phyloP scores from a whole-genome alignment of 179 eudicot species.

The Drosera spatulata region DNA sequence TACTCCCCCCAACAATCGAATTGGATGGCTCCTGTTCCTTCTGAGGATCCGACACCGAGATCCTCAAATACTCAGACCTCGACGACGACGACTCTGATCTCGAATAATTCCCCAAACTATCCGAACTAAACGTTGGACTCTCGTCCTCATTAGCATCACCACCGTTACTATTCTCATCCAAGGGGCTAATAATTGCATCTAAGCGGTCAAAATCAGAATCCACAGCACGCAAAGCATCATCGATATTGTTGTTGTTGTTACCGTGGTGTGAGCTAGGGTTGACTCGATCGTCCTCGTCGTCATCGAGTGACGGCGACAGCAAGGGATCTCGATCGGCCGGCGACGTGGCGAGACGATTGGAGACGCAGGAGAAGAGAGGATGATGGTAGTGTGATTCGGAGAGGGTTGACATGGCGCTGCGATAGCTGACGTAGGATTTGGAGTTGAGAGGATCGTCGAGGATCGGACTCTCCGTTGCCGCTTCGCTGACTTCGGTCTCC shows the following conservation, averaged over 20 bases:
- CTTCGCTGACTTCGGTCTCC: conserved; percentile 18
- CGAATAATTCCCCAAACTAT: conserved; percentile 4
- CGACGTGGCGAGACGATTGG: conserved; percentile 22
- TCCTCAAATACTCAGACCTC: conserved; percentile 38
- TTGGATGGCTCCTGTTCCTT: conserved; percentile 60
- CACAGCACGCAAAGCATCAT: conserved; percentile 16
- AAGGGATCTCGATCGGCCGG: conserved; percentile 13
- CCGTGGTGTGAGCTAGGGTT: conserved; percentile 8
- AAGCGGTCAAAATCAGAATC: conserved; percentile 21
- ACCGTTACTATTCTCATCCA: conserved; percentile 11
- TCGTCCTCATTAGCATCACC: conserved; percentile 23
- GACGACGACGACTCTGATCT: conserved; percentile 19
- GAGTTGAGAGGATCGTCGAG: conserved; percentile 31
- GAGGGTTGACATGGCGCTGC: conserved; percentile 41
- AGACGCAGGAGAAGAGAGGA: conserved; percentile 23
- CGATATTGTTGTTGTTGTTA: conserved; percentile 4
- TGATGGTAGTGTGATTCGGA: conserved; percentile 30
- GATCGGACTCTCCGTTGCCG: conserved; percentile 30
- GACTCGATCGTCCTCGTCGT: conserved; percentile 9
- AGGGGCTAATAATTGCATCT: conserved; percentile 9
- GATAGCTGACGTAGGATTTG: conserved; percentile 33
- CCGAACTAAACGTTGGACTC: conserved; percentile 6
- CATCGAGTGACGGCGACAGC: conserved; percentile 43
- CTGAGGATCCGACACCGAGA: conserved; percentile 62
- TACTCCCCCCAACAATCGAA: conserved; percentile 71